phyloP scores from a whole-genome alignment of 306 rosid species.

The Macrotyloma uniflorum region DNA sequence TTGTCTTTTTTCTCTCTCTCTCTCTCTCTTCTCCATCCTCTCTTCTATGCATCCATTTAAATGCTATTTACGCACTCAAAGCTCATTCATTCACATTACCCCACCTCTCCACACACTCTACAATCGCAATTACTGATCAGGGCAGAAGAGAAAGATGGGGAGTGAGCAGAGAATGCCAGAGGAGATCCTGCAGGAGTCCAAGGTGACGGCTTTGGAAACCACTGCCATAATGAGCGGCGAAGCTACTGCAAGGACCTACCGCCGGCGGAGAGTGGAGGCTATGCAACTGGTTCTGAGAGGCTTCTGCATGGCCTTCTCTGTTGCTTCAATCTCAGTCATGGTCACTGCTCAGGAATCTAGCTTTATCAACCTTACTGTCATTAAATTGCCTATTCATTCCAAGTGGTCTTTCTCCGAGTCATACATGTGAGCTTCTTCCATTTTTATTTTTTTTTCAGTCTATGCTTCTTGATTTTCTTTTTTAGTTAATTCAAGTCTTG shows the following conservation, averaged over 20 bases:
- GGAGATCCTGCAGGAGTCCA: slow-evolving; percentile 13
- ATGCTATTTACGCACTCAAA: background rate
- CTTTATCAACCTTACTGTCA: slow-evolving; percentile 63
- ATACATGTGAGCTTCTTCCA: slow-evolving; percentile 57
- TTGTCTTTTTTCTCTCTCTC: background rate
- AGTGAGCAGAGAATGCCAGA: slow-evolving; percentile 51
- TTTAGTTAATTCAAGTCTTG: background rate
- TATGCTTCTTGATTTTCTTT: slow-evolving; percentile 8
- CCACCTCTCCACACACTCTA: background rate
- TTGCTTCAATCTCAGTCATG: slow-evolving; percentile 64
- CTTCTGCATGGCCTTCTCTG: slow-evolving; percentile 56
- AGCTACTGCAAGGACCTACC: background rate
- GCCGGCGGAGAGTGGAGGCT: slow-evolving; percentile 51
- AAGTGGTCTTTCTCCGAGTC: slow-evolving; percentile 84
- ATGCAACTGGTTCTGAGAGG: slow-evolving; percentile 54
- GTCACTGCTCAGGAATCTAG: slow-evolving; percentile 69
- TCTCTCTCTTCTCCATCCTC: background rate
- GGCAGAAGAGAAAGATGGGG: slow-evolving; percentile 42
- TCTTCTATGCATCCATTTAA: slow-evolving; percentile 2
- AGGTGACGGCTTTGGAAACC: slow-evolving; percentile 45
- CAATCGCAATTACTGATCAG: background rate
- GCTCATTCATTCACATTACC: slow-evolving; percentile 25
- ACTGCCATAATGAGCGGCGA: slow-evolving; percentile 51
- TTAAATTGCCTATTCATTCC: slow-evolving; percentile 66
- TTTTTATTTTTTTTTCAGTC: too few species aligned